Evolutionary conservation across 164 flowering plant genomes (phyloP).

Genomic region (Santalum album): DNA sequence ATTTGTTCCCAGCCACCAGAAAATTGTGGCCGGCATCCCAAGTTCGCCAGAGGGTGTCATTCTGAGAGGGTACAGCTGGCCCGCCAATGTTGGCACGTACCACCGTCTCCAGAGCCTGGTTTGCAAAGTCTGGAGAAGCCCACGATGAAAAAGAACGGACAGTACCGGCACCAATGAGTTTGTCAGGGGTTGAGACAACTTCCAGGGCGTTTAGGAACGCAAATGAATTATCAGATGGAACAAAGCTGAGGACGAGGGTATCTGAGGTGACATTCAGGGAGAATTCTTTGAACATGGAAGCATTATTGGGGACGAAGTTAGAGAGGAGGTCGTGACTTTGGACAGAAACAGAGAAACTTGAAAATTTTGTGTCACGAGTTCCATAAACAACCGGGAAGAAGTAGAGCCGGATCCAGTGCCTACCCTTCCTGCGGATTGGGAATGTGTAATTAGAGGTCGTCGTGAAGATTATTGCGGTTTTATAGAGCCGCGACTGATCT

Average conservation of each 20-base stretch:
- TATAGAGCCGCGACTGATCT: slow-evolving; percentile 27
- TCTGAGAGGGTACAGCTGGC: slow-evolving; percentile 30
- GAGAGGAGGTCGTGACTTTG: slow-evolving; percentile 32
- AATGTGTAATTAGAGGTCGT: slow-evolving; percentile 37
- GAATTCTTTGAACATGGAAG: slow-evolving; percentile 37
- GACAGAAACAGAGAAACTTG: slow-evolving; percentile 46
- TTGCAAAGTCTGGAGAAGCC: slow-evolving; percentile 24
- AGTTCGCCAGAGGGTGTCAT: slow-evolving; percentile 69
- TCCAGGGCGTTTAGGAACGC: slow-evolving; percentile 82
- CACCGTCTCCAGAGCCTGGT: slow-evolving; percentile 54
- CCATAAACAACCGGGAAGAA: slow-evolving; percentile 48
- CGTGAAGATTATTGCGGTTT: slow-evolving; percentile 53
- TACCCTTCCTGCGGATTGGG: slow-evolving; percentile 34
- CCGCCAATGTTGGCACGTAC: slow-evolving; percentile 86
- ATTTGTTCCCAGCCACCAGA: slow-evolving; percentile 15
- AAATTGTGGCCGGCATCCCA: slow-evolving; percentile 59
- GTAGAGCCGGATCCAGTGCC: slow-evolving; percentile 74
- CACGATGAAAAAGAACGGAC: slow-evolving; percentile 9
- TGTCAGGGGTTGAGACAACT: slow-evolving; percentile 63
- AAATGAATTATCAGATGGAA: slow-evolving; percentile 42
- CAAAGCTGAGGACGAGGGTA: slow-evolving; percentile 38
- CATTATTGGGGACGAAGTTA: slow-evolving; percentile 19
- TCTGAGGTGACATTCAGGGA: slow-evolving; percentile 37
- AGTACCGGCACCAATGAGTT: slow-evolving; percentile 44
- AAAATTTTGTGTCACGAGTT: slow-evolving; percentile 29